Base-by-base conservation (phyloP, 1,284 basidiomycete genomes). In the Naganishia cerealis region DNA sequence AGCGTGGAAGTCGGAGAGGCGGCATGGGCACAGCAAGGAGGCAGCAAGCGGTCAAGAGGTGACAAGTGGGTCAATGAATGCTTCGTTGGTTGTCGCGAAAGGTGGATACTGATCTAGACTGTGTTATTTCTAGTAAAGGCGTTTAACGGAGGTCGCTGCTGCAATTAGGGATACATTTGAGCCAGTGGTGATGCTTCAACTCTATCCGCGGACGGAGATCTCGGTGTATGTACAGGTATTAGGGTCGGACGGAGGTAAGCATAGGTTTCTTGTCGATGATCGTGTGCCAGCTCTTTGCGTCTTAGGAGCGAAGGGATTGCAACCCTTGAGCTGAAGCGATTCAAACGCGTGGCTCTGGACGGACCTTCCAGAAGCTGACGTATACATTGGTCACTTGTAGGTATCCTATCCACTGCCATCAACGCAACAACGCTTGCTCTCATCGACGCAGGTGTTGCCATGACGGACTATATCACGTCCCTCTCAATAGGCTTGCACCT, bases 341-440 rank as follows among this genome's bases (percentile, higher is more conserved):
- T n/a, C 9, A 10, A 12, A 18, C 21, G 1, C 8, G 16, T 33
- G 33, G 15, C 3, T 33, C n/a, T 7, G n/a, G 21, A 50, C 8
- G n/a, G n/a, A 9, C 21, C n/a, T 10, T 24, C 46, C 8, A 9
- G 24, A 50, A 21, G 46, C 46, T 50, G 21, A 50, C 43, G 42
- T 33, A 33, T 50, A n/a, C n/a, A 24, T 12, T 39, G 50, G 12
- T 8, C 29, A 18, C 29, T 13, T 18, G 21, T 72, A 84, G 90
- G 91, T 0, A 83, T 97, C 46, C 85, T 99, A n/a, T 90, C 92
- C 66, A 88, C 94, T 5, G 90, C 92, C 71, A 91, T 99, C 76
- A 99, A 99, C 79, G 94, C 90, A 26, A 92, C 93, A 1, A 95
- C 94, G 4, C 86, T 99, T 53, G 93, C 95, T 0, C 86, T 99